Percentiles rank a stretch among this genome's conserved stretches.
These are phyloP conservation scores for Penicillium odoratum DNA, from an alignment of 495 filamentous ascomycete species.

Conservation along the genomic window DNA sequence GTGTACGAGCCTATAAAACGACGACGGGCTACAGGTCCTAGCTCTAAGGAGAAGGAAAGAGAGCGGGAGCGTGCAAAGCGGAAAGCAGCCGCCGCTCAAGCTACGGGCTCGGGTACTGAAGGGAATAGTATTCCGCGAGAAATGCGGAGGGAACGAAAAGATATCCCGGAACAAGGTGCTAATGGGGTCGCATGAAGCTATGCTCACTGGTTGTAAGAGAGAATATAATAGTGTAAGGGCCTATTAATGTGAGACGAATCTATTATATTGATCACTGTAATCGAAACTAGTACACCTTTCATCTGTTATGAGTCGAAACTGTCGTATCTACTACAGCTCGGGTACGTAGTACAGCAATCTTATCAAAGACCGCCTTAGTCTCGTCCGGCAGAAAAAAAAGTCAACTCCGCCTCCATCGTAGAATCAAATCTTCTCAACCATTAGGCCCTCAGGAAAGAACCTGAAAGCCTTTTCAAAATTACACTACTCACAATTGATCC, in stretches of 20 bases:
- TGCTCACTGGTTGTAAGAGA: not conserved
- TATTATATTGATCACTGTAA: not conserved
- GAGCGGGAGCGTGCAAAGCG: constrained; percentile 29
- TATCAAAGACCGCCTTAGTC: constrained; percentile 9
- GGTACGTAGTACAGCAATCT: constrained; percentile 2
- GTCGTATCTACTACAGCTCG: not conserved
- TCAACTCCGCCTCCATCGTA: constrained; percentile 10
- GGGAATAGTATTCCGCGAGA: constrained; percentile 15
- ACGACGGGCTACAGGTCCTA: constrained; percentile 40
- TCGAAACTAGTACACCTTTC: not conserved
- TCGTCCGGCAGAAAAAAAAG: constrained; percentile 16
- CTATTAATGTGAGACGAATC: constrained; percentile 23
- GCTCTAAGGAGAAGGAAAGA: constrained; percentile 34
- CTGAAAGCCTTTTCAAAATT: not conserved
- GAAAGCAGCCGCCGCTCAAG: constrained; percentile 22
- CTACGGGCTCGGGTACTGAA: constrained; percentile 19
- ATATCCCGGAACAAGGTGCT: constrained; percentile 7
- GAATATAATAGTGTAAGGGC: not conserved
- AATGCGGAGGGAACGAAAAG: constrained; percentile 18
- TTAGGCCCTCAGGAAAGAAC: not conserved
- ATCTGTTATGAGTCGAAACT: not conserved
- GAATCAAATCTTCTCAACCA: not conserved
- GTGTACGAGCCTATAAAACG: constrained; percentile 73
- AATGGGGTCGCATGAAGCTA: constrained; percentile 6
- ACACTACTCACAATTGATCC: not conserved